These are phyloP conservation scores for Tetrastigma voinierianum DNA, from an alignment of 164 flowering plant species.

Conservation along the genomic window DNA sequence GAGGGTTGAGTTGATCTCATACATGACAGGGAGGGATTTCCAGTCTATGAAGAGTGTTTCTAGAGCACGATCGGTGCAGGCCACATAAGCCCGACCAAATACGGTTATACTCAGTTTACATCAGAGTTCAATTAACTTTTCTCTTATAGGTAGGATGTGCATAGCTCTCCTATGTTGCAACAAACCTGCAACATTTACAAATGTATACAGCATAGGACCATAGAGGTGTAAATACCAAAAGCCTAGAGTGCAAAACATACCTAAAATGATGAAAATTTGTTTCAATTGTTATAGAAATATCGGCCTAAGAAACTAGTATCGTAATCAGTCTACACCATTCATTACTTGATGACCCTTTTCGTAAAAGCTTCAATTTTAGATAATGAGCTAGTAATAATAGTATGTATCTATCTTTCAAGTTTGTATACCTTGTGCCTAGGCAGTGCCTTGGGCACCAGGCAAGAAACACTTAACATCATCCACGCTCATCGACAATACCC, in stretches of 20 bases:
- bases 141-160: slow-evolving; percentile 84
- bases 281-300: too few species aligned
- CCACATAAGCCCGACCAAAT: slow-evolving; percentile 89
- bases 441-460: slow-evolving; percentile 84
- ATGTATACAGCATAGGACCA: not conserved
- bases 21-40: slow-evolving; percentile 60
- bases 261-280: too few species aligned
- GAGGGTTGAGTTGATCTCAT: slow-evolving; percentile 63
- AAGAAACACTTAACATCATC: slow-evolving; percentile 91
- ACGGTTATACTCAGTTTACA: slow-evolving; percentile 65
- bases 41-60: slow-evolving; percentile 59
- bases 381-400: too few species aligned
- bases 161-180: slow-evolving; percentile 81
- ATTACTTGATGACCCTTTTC: too few species aligned
- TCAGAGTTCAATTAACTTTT: slow-evolving; percentile 64
- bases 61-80: slow-evolving; percentile 87
- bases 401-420: too few species aligned
- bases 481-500: slow-evolving; percentile 83
- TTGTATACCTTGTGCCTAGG: slow-evolving; percentile 59
- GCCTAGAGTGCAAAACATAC: too few species aligned
- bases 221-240: too few species aligned
- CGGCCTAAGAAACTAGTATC: too few species aligned
- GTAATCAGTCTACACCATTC: too few species aligned
- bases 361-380: too few species aligned
- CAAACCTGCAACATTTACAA: slow-evolving; percentile 48